A percentile compares a stretch with the other conserved stretches of the same genome.
Conservation (phyloP, 257 asterid genomes). For the Jasminum sambac region DNA sequence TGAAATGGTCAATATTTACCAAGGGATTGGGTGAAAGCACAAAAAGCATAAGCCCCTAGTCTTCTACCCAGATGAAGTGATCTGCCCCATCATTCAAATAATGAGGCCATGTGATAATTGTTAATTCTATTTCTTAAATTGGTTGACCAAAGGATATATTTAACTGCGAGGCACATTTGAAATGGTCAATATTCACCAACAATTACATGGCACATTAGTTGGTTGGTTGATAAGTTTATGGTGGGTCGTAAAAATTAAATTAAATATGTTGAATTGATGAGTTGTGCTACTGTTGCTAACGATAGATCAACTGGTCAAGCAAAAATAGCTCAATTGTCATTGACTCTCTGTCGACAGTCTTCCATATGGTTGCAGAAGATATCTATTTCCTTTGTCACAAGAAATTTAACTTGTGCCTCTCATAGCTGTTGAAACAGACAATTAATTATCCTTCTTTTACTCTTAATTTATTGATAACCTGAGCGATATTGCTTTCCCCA, state of each 20-base stretch:
- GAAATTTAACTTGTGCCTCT: neutral
- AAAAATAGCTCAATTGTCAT: neutral
- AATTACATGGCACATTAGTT: neutral
- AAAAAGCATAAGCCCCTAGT: neutral
- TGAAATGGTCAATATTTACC: neutral
- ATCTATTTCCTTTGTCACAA: neutral
- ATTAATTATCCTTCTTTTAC: neutral
- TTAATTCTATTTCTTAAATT: neutral
- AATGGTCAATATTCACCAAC: neutral
- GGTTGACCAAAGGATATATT: neutral
- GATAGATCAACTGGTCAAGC: neutral
- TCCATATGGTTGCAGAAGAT: neutral
- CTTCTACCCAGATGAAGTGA: neutral
- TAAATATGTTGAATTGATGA: neutral
- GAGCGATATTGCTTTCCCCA: neutral
- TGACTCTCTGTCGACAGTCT: neutral
- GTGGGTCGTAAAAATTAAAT: neutral
- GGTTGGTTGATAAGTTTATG: neutral
- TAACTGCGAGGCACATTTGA: neutral
- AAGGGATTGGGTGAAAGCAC: neutral
- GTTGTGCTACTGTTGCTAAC: neutral
- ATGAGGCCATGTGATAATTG: neutral
- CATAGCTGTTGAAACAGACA: neutral
- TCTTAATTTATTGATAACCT: neutral
- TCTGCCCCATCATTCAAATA: neutral